Conservation (phyloP, 345 rosid species). For the Eucalyptus pauciflora region DNA sequence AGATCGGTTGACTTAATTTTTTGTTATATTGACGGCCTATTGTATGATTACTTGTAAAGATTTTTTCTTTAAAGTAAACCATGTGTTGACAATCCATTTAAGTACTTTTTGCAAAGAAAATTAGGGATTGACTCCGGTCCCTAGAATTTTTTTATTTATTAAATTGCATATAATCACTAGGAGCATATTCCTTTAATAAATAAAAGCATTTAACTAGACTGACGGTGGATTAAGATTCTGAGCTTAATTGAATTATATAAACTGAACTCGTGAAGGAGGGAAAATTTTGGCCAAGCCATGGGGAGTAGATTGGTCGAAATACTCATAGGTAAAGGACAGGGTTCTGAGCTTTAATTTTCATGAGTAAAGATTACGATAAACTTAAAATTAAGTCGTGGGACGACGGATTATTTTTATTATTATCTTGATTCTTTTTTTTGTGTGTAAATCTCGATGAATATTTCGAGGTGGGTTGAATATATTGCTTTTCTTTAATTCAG, state of each 20-base stretch:
- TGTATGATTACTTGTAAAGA: not conserved
- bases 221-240: not conserved
- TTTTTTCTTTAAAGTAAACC: not conserved
- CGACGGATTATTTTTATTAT: not conserved
- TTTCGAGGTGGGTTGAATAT: not conserved
- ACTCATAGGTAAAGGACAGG: not conserved
- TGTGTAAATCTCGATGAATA: not conserved
- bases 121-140: rapidly evolving
- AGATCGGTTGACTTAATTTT: not conserved
- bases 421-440: not conserved
- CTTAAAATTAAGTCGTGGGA: not conserved
- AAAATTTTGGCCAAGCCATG: not conserved
- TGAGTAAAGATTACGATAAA: not conserved
- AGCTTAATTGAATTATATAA: not conserved
- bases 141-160: not conserved
- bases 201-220: not conserved
- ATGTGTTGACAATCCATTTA: not conserved
- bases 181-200: not conserved
- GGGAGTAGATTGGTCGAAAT: not conserved
- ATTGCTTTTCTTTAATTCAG: not conserved
- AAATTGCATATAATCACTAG: not conserved
- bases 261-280: not conserved
- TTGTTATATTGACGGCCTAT: not conserved
- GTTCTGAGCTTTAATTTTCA: not conserved
- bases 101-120: not conserved